These are phyloP conservation scores for Cryptosporidium baileyi DNA, from an alignment of 169 alveolate species.

Conservation along the genomic window DNA sequence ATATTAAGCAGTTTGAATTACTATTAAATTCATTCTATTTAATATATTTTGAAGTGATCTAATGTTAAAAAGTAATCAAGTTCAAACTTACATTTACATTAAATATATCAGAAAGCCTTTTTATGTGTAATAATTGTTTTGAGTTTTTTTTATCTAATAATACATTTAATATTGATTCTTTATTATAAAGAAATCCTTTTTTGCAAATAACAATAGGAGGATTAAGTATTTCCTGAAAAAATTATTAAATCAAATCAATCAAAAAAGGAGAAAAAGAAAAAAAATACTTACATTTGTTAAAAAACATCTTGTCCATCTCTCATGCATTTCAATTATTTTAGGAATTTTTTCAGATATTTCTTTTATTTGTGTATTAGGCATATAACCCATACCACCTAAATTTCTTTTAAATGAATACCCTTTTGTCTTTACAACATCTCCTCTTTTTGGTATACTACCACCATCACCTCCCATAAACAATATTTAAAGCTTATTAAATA, in stretches of 20 bases:
- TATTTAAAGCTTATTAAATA: no score
- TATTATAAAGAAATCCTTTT: slow-evolving; percentile 81
- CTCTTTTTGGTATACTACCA: slow-evolving; percentile 85
- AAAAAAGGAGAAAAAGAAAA: not conserved
- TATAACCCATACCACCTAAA: slow-evolving; percentile 89
- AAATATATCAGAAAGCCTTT: slow-evolving; percentile 20
- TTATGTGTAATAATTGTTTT: slow-evolving; percentile 77
- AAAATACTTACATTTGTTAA: slow-evolving; percentile 78
- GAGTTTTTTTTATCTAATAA: slow-evolving; percentile 76
- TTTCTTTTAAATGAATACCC: slow-evolving; percentile 82
- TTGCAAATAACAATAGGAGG: slow-evolving; percentile 84
- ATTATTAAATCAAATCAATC: no score
- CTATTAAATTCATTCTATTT: slow-evolving; percentile 17
- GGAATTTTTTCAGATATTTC: slow-evolving; percentile 75
- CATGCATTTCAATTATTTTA: slow-evolving; percentile 72
- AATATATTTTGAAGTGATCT: not conserved
- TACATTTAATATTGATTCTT: slow-evolving; percentile 77
- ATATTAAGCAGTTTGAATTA: slow-evolving; percentile 1
- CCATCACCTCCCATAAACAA: slow-evolving; percentile 89
- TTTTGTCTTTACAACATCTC: slow-evolving; percentile 82
- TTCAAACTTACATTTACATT: slow-evolving; percentile 23
- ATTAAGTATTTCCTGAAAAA: slow-evolving; percentile 80
- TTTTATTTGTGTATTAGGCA: slow-evolving; percentile 81
- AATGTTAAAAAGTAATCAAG: not conserved
- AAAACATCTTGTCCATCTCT: slow-evolving; percentile 80